These are phyloP conservation scores for Neltuma alba DNA, from an alignment of 306 rosid genomes.

Conservation along the genomic window DNA sequence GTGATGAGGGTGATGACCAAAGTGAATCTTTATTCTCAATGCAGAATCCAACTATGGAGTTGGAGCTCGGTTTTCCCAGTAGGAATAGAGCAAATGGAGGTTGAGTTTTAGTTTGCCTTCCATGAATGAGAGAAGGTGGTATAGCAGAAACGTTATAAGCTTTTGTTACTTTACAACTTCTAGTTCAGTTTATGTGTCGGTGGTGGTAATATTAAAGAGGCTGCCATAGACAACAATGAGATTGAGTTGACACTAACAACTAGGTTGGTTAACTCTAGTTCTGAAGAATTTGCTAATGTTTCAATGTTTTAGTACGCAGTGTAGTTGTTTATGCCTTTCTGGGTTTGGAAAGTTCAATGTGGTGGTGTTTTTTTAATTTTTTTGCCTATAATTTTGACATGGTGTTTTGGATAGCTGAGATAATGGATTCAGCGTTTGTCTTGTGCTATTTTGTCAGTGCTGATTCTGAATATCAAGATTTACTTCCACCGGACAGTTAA, in stretches of 20 bases:
- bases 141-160: constrained; percentile 52
- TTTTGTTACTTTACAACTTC: constrained; percentile 45
- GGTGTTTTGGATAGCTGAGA: constrained; percentile 43
- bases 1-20: constrained; percentile 20
- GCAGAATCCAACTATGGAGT: constrained; percentile 92
- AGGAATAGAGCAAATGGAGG: constrained; percentile 97
- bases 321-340: constrained; percentile 42
- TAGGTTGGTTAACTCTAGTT: constrained; percentile 32
- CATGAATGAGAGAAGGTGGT: constrained; percentile 56
- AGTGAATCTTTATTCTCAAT: constrained; percentile 83
- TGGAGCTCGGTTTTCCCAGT: constrained; percentile 85
- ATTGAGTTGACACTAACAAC: constrained; percentile 48
- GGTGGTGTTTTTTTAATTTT: constrained; percentile 28
- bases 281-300: constrained; percentile 26
- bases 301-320: constrained; percentile 10
- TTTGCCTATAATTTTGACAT: neutral
- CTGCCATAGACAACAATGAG: constrained; percentile 45
- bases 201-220: constrained; percentile 59
- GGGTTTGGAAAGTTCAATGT: constrained; percentile 36
- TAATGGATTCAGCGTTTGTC: constrained; percentile 40
- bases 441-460: constrained; percentile 40
- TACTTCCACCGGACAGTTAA: constrained; percentile 40
- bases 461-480: constrained; percentile 24
- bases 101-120: constrained; percentile 78
- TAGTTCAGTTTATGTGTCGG: constrained; percentile 39